Percentiles rank a stretch among this genome's conserved stretches.
phyloP scores from a whole-genome alignment of 2,329 filamentous ascomycete genomes.

The Aureobasidium zeae region DNA sequence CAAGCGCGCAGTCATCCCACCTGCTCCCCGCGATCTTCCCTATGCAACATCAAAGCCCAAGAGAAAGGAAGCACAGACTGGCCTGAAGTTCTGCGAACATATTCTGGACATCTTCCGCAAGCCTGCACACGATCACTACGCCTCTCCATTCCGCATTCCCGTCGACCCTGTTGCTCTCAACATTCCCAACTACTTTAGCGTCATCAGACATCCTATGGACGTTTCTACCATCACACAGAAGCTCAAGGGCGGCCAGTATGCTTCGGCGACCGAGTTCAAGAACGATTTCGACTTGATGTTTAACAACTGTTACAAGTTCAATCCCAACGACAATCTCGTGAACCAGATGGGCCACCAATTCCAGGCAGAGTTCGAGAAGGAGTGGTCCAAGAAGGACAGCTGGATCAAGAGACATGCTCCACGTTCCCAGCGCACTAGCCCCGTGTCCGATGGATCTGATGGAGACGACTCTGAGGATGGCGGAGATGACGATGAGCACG shows the following conservation, averaged over 20 bases:
- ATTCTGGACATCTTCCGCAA: constrained; percentile 70
- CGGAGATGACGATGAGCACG: constrained; percentile 41
- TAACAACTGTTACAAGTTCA: constrained; percentile 87
- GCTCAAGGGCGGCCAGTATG: constrained; percentile 68
- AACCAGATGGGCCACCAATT: constrained; percentile 62
- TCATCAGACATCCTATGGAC: constrained; percentile 98
- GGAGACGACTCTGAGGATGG: constrained; percentile 56
- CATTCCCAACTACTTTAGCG: constrained; percentile 83
- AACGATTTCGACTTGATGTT: constrained; percentile 75
- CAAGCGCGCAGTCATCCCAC: constrained; percentile 87
- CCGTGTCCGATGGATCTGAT: constrained; percentile 58
- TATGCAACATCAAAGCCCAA: constrained; percentile 77
- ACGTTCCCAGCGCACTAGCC: constrained; percentile 54
- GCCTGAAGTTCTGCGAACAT: constrained; percentile 82
- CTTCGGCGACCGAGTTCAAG: constrained; percentile 75
- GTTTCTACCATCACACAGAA: constrained; percentile 71
- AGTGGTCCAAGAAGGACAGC: constrained; percentile 69
- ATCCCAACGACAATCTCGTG: constrained; percentile 67
- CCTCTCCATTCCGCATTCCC: constrained; percentile 67
- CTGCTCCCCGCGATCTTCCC: constrained; percentile 82
- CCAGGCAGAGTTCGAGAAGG: constrained; percentile 62
- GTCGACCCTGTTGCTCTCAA: constrained; percentile 91
- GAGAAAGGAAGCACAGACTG: constrained; percentile 79
- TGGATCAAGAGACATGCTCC: constrained; percentile 72
- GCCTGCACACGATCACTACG: constrained; percentile 57